phyloP scores from a whole-genome alignment of 805 yeast species.

The Debaryomyces prosopidis region DNA sequence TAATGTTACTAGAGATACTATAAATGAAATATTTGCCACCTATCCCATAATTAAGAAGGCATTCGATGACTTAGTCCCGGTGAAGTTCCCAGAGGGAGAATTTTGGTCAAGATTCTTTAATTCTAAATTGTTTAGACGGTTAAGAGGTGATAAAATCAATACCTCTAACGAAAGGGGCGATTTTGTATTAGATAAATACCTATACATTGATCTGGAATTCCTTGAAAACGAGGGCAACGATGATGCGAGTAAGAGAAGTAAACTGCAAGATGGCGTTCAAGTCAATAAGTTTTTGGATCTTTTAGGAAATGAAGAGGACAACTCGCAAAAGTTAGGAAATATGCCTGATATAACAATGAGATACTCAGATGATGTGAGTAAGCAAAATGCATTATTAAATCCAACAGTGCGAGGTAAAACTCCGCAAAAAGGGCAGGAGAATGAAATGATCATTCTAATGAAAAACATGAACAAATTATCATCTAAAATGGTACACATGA shows the following conservation, averaged over 20 bases:
- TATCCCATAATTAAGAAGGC: slow-evolving; percentile 91
- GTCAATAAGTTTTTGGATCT: slow-evolving; percentile 77
- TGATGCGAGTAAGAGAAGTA: slow-evolving; percentile 27
- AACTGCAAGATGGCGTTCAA: slow-evolving; percentile 30
- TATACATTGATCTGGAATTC: slow-evolving; percentile 65
- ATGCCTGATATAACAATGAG: slow-evolving; percentile 89
- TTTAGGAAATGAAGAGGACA: slow-evolving; percentile 78
- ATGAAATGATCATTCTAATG: slow-evolving; percentile 73
- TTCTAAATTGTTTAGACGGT: slow-evolving; percentile 80
- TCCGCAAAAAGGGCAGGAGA: slow-evolving; percentile 30
- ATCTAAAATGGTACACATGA: slow-evolving; percentile 63
- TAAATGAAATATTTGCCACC: slow-evolving; percentile 84
- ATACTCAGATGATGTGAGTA: slow-evolving; percentile 43
- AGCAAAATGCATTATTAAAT: slow-evolving; percentile 2
- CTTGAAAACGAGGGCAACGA: slow-evolving; percentile 37
- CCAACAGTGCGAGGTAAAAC: slow-evolving; percentile 5
- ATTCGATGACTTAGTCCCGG: slow-evolving; percentile 86
- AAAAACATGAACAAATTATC: slow-evolving; percentile 88
- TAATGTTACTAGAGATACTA: slow-evolving; percentile 86
- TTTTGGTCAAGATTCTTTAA: slow-evolving; percentile 96
- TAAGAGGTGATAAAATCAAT: slow-evolving; percentile 82
- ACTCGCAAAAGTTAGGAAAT: slow-evolving; percentile 73
- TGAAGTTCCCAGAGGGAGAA: slow-evolving; percentile 77
- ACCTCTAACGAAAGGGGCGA: slow-evolving; percentile 80
- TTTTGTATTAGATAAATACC: slow-evolving; percentile 77